phyloP scores from a whole-genome alignment of 2,329 filamentous ascomycete species.

The Colletotrichum tropicicola region DNA sequence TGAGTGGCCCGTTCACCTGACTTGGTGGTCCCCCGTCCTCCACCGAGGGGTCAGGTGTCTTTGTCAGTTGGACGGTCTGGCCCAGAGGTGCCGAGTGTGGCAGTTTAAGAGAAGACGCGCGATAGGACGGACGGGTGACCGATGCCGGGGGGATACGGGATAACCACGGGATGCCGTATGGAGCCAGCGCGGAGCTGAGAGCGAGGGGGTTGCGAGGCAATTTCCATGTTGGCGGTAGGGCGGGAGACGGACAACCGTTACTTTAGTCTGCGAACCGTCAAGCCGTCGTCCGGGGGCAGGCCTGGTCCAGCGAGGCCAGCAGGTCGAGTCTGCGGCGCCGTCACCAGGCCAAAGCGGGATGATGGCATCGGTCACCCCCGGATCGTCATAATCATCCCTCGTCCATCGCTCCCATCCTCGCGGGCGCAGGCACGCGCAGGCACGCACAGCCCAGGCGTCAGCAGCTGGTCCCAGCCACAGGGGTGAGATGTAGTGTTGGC shows the following conservation, averaged over 20 bases:
- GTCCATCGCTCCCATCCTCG: slow-evolving; percentile 1
- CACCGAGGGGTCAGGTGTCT: slow-evolving; percentile 30
- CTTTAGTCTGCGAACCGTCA: slow-evolving; percentile 13
- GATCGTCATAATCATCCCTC: slow-evolving; percentile 11
- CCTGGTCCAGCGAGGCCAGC: slow-evolving; percentile 6
- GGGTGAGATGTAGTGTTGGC: slow-evolving; percentile 7
- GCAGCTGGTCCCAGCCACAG: slow-evolving; percentile 22
- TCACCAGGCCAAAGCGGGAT: slow-evolving; percentile 28
- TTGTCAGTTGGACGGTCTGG: slow-evolving; percentile 25
- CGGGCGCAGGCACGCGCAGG: slow-evolving; percentile 13
- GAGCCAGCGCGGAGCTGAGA: background rate
- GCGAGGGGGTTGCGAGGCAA: slow-evolving; percentile 5
- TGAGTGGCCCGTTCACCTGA: slow-evolving; percentile 30
- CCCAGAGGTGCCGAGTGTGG: slow-evolving; percentile 12
- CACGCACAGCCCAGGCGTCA: slow-evolving; percentile 23
- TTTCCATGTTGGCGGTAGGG: background rate
- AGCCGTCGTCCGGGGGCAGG: background rate
- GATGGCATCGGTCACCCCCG: slow-evolving; percentile 27
- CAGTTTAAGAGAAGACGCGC: slow-evolving; percentile 12
- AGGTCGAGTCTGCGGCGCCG: slow-evolving; percentile 11
- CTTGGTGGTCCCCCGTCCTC: slow-evolving; percentile 19
- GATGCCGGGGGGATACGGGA: slow-evolving; percentile 17
- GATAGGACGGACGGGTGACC: slow-evolving; percentile 24
- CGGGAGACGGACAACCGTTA: slow-evolving; percentile 16
- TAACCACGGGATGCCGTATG: slow-evolving; percentile 6